Base-by-base conservation (phyloP, 202 grass and related monocot genomes). In the Bolboschoenoplectus hybrid region DNA sequence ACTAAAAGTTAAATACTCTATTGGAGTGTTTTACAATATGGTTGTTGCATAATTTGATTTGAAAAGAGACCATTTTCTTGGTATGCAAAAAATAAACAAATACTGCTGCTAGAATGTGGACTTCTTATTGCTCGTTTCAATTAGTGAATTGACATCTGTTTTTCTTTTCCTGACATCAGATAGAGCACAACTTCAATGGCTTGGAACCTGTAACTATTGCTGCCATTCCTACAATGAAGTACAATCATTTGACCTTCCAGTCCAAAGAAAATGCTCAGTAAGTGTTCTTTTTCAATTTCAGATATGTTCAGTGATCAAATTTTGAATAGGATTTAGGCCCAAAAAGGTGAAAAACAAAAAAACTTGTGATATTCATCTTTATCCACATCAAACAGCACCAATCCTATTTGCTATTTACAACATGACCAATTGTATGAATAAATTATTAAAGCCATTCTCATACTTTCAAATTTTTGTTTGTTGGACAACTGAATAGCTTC, bases 241-340 rank as follows among this genome's bases (percentile, higher is more conserved):
- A 94, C 87, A 94, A 85, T 67, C 79, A 67, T 7, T 87, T 88
- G 41, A 86, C 84, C 68, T 95, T 95, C 71, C 82, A 89, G 69
- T 94, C 90, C 63, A 92, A 88, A 94, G 90, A 96, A 87, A 91
- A 95, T 91, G 89, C 91, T 58, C 96, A 94, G 96, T 98, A 96
- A 95, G 93, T 95, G 47, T 51, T 41, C 78, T 73, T 66, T n/a
- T 52, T 10, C 58, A 90, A 69, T 45, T 80, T 82, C 36, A 74
- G 9, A 85, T 26, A 51, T 87, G 74, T 77, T 52, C 80, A 53
- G 49, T 88, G 16, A 19, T 55, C 26, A 46, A 66, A 41, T 43
- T 63, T 50, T 87, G 32, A 57, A 40, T 84, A 71, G 11, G 66
- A 43, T 65, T 86, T 10, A 44, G 2, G 7, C 9, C 39, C 58